These are phyloP conservation scores for Cutaneotrichosporon sp. DNA, from an alignment of 1,284 basidiomycete genomes.

Conservation along the genomic window DNA sequence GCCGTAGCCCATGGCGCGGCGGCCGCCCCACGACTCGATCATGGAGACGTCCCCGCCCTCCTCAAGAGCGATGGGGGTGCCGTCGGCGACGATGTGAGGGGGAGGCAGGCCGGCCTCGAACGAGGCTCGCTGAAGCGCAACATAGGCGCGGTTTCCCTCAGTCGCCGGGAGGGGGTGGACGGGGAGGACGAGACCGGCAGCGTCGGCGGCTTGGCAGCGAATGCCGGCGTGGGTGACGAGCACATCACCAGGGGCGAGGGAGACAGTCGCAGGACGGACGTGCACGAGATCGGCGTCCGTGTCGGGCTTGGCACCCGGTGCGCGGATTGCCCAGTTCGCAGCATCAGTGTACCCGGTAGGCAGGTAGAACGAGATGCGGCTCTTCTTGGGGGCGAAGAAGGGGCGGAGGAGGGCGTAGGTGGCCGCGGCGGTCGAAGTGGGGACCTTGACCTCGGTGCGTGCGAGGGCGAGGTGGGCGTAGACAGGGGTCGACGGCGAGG, in stretches of 20 bases:
- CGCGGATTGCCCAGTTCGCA: slow-evolving; percentile 32
- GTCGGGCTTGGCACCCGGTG: background rate
- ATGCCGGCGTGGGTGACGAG: slow-evolving; percentile 33
- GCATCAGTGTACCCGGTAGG: slow-evolving; percentile 29
- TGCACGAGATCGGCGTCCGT: slow-evolving; percentile 25
- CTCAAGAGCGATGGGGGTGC: slow-evolving; percentile 27
- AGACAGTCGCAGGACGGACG: slow-evolving; percentile 19
- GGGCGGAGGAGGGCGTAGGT: slow-evolving; percentile 42
- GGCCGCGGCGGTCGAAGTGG: slow-evolving; percentile 28
- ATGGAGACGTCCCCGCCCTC: slow-evolving; percentile 14
- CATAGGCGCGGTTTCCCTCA: slow-evolving; percentile 21
- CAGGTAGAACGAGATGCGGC: slow-evolving; percentile 40
- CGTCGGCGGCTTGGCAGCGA: slow-evolving; percentile 15
- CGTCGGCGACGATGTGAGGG: slow-evolving; percentile 18
- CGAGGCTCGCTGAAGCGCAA: slow-evolving; percentile 27
- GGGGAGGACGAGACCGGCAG: slow-evolving; percentile 28
- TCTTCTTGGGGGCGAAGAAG: slow-evolving; percentile 30
- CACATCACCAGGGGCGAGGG: slow-evolving; percentile 38
- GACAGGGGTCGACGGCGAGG: slow-evolving; percentile 18
- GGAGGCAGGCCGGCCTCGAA: slow-evolving; percentile 42
- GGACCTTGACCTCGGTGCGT: slow-evolving; percentile 22
- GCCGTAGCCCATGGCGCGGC: slow-evolving; percentile 36
- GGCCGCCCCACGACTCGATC: slow-evolving; percentile 28
- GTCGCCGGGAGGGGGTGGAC: slow-evolving; percentile 26
- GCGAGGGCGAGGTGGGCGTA: slow-evolving; percentile 37